Base-by-base conservation (phyloP, 2,329 filamentous ascomycete genomes). In the Trichoderma lentiforme region DNA sequence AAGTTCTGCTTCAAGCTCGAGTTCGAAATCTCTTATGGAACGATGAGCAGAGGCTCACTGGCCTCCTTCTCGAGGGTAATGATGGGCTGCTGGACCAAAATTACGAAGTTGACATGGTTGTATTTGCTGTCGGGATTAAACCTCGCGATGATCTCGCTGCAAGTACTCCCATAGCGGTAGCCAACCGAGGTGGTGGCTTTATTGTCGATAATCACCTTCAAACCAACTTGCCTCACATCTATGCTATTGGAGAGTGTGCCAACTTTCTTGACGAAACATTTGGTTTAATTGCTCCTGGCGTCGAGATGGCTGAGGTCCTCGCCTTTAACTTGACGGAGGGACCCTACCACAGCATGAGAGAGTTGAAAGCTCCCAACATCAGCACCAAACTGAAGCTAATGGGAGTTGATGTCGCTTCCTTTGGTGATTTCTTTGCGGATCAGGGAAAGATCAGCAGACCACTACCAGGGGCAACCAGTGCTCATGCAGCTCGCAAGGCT, bases 341-440 rank as follows among this genome's bases (percentile, higher is more conserved):
- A 36, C 91, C 92, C 78, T 86, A 89, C 2, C 92, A 95, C 78
- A 81, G 88, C 7, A 88, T 89, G 2, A 86, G 92, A 36, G 85
- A 84, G 34, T 97, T 97, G 85, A 93, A 93, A 80, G 84, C 91
- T 5, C 95, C 94, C 0, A 94, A 97, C 80, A 84, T 97, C 53
- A 97, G 94, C 84, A 97, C 94, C 0, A 97, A 97, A 80, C 84
- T 97, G 34, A 97, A 97, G 84, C 85, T 97, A 0, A 86, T 97
- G 0, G 94, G 94, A 0, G 93, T 97, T 9, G 93, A 97, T 75
- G 95, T 97, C 5, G 95, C 95, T 21, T 96, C 93, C 78, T 97
- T 97, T 78, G 94, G 95, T 0, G 95, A 97, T 79, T 97, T 95
- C 84, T 97, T 97, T 75, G 94, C 94, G 0, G 94, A 97, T 76